phyloP scores from a whole-genome alignment of 108 stramenopile genomes.

The Discostella stelligeroides region DNA sequence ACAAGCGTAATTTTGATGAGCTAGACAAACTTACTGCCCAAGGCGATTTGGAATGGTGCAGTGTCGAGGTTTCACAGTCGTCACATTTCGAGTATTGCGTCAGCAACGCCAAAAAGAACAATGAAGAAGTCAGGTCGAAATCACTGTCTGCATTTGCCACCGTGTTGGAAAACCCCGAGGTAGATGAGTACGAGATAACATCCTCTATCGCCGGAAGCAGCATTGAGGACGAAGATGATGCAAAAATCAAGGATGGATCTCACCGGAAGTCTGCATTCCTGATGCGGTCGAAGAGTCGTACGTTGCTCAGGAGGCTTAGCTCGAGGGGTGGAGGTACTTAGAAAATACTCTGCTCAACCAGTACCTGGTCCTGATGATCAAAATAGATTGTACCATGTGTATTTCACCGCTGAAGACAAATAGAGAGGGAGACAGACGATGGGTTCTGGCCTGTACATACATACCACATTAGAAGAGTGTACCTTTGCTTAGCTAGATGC shows the following conservation, averaged over 20 bases:
- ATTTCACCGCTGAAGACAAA: too few relatives aligned
- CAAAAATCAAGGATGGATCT: constrained; percentile 10
- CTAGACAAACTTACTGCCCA: constrained; percentile 30
- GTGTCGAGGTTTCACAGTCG: constrained; percentile 42
- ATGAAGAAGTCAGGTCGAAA: neutral
- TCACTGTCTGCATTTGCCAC: constrained; percentile 25
- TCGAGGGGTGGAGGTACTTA: constrained; percentile 8
- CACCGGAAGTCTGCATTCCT: neutral
- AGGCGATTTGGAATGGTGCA: constrained; percentile 43
- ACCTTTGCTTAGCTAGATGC: too few relatives aligned
- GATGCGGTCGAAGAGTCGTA: constrained; percentile 14
- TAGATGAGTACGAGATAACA: constrained; percentile 9
- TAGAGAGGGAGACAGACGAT: too few relatives aligned
- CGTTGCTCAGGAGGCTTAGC: constrained; percentile 25
- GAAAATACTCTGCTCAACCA: neutral
- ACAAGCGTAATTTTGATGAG: constrained; percentile 40
- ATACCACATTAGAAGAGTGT: too few relatives aligned
- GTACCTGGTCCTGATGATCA: neutral
- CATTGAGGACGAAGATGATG: constrained; percentile 3
- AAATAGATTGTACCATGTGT: too few relatives aligned
- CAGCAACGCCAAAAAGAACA: neutral
- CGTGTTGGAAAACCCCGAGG: constrained; percentile 28
- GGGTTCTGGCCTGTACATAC: too few relatives aligned
- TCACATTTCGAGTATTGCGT: constrained; percentile 10
- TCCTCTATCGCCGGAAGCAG: neutral